Base-by-base conservation (phyloP, 352 stramenopile genomes). In the Phytophthora europaea region DNA sequence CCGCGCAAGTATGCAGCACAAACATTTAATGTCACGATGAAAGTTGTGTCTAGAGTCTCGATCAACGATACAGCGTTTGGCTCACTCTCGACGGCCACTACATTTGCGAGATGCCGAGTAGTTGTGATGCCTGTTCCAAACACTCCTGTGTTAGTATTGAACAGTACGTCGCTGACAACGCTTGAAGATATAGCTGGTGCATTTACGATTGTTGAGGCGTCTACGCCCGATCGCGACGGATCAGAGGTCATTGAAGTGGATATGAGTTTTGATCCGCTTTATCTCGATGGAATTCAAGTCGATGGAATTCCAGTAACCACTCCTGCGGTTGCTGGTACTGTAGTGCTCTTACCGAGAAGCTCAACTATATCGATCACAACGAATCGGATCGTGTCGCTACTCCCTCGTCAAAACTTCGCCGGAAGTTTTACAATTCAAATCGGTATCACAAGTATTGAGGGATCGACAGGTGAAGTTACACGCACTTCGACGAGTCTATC, bases 211-310 rank as follows among this genome's bases (percentile, higher is more conserved):
- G 15, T 81, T 4, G 73, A 81, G 10, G 84, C 76, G 0, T 72
- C 68, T 0, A 87, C 83, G 1, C 68, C 83, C 0, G 84, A 91
- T 23, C 36, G 23, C 9, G 84, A 88, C 48, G 82, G 80, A 16
- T 91, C 84, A 0, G 82, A 89, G 60, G 66, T 76, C 5, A 80
- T 91, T 28, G 81, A 91, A 54, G 51, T 88, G 10, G 64, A 64
- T 2, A 68, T 79, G 8, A 60, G 45, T 12, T 75, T 87, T 36
- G 67, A 84, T 23, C 76, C 82, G 3, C 26, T 59, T 13, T 81
- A 79, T 15, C 36, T 91, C 1, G 61, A 65, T 6, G 51, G 55
- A 20, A 70, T 90, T 33, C 61, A 50, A 6, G 20, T 90, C 9
- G 80, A 88, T 52, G 73, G 62, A 9, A 55, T 80, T 4, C 26